Evolutionary conservation across 768 basidiomycete species (phyloP), one percentile per base, ranked within the genome.

Genomic region (Ramaria sp.): DNA sequence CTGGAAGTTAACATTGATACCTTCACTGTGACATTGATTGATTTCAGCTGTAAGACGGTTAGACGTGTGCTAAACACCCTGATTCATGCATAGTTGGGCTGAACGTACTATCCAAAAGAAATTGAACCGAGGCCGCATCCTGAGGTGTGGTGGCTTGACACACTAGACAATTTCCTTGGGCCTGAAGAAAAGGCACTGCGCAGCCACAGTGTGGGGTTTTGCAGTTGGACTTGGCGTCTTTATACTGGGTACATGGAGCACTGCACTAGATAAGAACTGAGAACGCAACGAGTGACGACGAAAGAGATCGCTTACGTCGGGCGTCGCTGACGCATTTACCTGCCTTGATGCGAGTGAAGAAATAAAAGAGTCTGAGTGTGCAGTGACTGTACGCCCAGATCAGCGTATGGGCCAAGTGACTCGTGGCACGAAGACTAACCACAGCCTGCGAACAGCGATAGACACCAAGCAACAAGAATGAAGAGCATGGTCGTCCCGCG

Each of bases 131-230:
- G 12, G 55, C 55, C 10, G 34, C 46, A 30, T 57, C 55, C 20
- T 30, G 20, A 10, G 55, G 11, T 6, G 9, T 50, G 15, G 6
- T 9, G 4, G 46, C 13, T 15, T 37, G 48, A 47, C 55, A 50
- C 9, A 56, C 22, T 7, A 57, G 55, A 50, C 55, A 57, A 1
- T 33, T 7, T 12, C 55, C 55, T 39, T 57, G 55, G 9, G 55
- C 55, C 30, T 49, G 37, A 20, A 57, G 20, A 20, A 34, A 50
- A 2, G 17, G 7, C 1, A 33, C 30, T n/a, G 9, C 37, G 31
- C 55, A 57, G 22, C 55, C 55, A 43, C 55, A 57, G 33, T 57
- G 55, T 6, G 54, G 38, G 17, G 17, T 7, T 3, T 54, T 45
- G 24, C 53, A 54, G 3, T 24, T 15, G 4, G 30, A 27, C 15